Conservation (phyloP, 306 rosid species). For the Chamaecrista fasciculata region DNA sequence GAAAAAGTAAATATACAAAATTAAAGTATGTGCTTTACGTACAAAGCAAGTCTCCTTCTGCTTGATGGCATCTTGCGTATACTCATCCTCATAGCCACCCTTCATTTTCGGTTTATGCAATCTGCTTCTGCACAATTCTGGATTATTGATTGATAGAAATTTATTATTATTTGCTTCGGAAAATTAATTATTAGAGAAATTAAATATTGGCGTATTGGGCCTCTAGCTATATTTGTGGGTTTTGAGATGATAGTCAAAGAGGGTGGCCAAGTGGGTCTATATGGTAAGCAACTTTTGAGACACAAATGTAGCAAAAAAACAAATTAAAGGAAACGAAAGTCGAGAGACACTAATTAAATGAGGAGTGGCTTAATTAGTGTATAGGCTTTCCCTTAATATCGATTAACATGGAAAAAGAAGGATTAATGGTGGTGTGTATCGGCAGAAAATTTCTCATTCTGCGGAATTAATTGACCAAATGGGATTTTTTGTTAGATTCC, state of each 20-base stretch:
- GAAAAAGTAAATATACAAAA: too few species aligned
- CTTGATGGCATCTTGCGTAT: too few species aligned
- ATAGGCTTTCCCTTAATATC: neutral
- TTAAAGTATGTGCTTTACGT: conserved; percentile 40
- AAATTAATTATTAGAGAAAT: neutral
- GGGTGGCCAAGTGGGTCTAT: conserved; percentile 21
- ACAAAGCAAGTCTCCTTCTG: conserved; percentile 12
- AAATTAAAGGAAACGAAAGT: too few species aligned
- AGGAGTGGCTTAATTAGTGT: neutral
- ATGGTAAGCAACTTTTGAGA: conserved; percentile 5
- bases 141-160: too few species aligned
- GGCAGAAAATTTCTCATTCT: neutral
- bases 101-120: too few species aligned
- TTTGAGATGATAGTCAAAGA: neutral
- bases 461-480: neutral
- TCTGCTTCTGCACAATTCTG: too few species aligned
- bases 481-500: conserved; percentile 15
- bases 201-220: neutral
- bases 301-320: neutral
- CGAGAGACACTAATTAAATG: too few species aligned
- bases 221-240: neutral
- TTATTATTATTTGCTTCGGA: neutral
- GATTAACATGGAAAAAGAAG: neutral
- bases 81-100: too few species aligned
- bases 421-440: neutral